A percentile compares a stretch with the other conserved stretches of the same genome.
Conservation (phyloP, 2,329 filamentous ascomycete genomes). For the Balansia obtecta region DNA sequence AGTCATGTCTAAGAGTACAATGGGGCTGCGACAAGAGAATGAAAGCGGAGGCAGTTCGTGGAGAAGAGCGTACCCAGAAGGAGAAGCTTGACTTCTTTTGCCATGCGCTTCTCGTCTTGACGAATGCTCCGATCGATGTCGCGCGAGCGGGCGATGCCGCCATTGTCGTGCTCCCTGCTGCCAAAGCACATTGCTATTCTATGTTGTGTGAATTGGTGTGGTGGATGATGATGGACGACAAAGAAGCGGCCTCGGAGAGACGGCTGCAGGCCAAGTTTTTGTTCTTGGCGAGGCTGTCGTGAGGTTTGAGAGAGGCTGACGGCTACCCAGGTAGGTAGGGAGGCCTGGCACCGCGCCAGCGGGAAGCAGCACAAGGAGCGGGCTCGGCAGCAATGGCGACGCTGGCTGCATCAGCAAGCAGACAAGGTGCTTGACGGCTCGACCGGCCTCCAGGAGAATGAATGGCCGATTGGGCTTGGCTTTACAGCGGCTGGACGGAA, state of each 20-base stretch:
- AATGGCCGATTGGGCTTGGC: neutral
- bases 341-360: neutral
- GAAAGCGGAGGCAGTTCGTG: neutral
- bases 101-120: constrained; percentile 75
- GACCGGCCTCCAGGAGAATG: neutral
- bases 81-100: constrained; percentile 85
- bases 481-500: no score
- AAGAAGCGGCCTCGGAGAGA: neutral
- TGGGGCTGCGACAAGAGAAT: neutral
- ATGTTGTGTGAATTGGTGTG: neutral
- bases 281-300: neutral
- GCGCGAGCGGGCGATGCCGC: constrained; percentile 41
- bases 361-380: neutral
- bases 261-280: neutral
- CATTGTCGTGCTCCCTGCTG: constrained; percentile 34
- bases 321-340: no score
- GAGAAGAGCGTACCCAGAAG: constrained; percentile 54
- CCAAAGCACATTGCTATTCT: constrained; percentile 49
- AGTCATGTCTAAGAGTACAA: neutral
- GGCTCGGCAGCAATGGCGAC: neutral
- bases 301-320: neutral
- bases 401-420: neutral
- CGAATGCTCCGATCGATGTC: constrained; percentile 82
- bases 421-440: neutral
- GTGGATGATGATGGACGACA: neutral